Evolutionary conservation across 768 basidiomycete species (phyloP).

Genomic region (Tremella mesenterica): DNA sequence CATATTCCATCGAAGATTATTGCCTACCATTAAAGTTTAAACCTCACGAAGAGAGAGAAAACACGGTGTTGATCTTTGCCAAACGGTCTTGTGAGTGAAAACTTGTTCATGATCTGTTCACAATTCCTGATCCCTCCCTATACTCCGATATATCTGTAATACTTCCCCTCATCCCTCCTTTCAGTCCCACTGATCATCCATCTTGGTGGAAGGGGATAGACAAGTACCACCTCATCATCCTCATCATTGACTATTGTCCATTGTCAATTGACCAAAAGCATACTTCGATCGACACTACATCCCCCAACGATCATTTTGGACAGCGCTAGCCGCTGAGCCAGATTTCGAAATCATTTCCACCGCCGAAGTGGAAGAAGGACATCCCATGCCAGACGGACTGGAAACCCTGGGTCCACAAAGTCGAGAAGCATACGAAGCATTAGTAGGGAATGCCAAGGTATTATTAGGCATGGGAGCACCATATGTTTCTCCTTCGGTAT

Average conservation of each 20-base stretch:
- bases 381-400: constrained; percentile 36
- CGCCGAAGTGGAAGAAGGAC: constrained; percentile 24
- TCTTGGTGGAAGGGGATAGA: no score
- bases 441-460: constrained; percentile 32
- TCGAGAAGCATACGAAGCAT: constrained; percentile 22
- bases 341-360: constrained; percentile 26
- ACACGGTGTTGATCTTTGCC: constrained; percentile 33
- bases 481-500: constrained; percentile 38
- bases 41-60: constrained; percentile 19
- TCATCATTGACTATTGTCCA: neutral
- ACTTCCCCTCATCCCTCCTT: neutral
- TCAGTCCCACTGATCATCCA: no score
- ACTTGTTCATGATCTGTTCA: no score
- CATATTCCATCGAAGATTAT: constrained; percentile 39
- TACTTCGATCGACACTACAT: constrained; percentile 32
- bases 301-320: constrained; percentile 25
- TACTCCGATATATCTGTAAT: neutral
- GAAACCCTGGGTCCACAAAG: constrained; percentile 19
- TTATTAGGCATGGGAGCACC: constrained; percentile 40
- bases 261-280: no score
- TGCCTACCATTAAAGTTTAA: constrained; percentile 27
- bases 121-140: neutral
- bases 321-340: constrained; percentile 13
- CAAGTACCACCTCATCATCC: neutral
- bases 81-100: constrained; percentile 33